Evolutionary conservation across 2,329 filamentous ascomycete species (phyloP).

Genomic region (Fusarium mangiferae): DNA sequence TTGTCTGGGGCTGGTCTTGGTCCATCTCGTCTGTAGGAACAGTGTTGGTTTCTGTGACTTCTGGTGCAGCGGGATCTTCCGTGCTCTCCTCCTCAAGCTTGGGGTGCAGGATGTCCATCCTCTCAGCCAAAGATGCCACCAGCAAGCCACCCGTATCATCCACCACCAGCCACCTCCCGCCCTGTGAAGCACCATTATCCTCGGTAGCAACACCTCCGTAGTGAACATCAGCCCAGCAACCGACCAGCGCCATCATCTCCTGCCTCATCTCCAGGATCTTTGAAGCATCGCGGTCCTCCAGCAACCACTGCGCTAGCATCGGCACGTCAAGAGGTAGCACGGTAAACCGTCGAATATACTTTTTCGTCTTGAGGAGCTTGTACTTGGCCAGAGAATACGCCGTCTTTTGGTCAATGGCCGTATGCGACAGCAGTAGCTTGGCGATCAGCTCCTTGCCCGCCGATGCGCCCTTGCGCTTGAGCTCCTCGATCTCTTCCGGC

Average conservation of each 20-base stretch:
- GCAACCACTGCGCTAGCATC: conserved; percentile 78
- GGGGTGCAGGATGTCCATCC: conserved; percentile 81
- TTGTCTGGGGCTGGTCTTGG: conserved; percentile 13
- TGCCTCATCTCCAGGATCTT: conserved; percentile 89
- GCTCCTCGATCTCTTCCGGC: conserved; percentile 79
- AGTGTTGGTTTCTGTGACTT: background rate
- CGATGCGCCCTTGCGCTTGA: conserved; percentile 76
- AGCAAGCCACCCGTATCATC: conserved; percentile 89
- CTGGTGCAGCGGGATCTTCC: conserved; percentile 5
- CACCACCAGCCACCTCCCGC: conserved; percentile 78
- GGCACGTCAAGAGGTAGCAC: conserved; percentile 85
- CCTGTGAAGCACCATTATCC: conserved; percentile 42
- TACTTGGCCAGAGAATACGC: conserved; percentile 95
- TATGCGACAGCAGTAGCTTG: conserved; percentile 91
- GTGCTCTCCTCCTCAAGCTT: conserved; percentile 44
- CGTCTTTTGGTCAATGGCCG: conserved; percentile 92
- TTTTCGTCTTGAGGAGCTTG: conserved; percentile 91
- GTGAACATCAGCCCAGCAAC: conserved; percentile 91
- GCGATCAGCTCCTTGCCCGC: conserved; percentile 90
- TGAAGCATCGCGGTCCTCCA: conserved; percentile 81
- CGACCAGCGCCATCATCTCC: conserved; percentile 82
- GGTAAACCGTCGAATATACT: conserved; percentile 90
- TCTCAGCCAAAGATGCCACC: conserved; percentile 85
- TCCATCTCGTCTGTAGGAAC: conserved; percentile 1
- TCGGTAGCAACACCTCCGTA: conserved; percentile 55